phyloP scores from a whole-genome alignment of 2,329 filamentous ascomycete species.

The Drechslera avenae region DNA sequence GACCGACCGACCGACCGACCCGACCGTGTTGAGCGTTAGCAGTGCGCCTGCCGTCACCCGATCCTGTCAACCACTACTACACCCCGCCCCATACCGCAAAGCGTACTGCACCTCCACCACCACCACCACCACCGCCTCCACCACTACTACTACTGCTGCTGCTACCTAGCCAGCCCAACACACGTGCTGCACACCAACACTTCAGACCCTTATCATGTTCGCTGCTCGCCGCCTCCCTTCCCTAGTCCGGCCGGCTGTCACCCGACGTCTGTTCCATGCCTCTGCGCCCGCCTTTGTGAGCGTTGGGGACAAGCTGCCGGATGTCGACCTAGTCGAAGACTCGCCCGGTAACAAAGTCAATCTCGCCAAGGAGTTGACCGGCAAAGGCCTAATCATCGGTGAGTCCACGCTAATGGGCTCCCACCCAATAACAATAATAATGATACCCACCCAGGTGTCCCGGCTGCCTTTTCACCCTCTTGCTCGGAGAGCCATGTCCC shows the following conservation, averaged over 20 bases:
- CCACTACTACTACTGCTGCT: too few species aligned
- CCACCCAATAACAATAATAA: too few species aligned
- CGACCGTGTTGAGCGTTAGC: too few species aligned
- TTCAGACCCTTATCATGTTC: conserved; percentile 24
- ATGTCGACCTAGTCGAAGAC: conserved; percentile 77
- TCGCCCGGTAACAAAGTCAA: conserved; percentile 93
- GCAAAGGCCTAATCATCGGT: conserved; percentile 77
- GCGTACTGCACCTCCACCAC: conserved; percentile 1
- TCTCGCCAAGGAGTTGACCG: conserved; percentile 74
- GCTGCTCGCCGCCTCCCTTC: conserved; percentile 39
- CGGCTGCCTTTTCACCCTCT: conserved; percentile 58
- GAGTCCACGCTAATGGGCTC: conserved; percentile 18
- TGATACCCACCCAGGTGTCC: conserved; percentile 42
- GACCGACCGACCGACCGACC: too few species aligned
- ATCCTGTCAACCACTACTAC: conserved; percentile 10
- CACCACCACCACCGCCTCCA: too few species aligned
- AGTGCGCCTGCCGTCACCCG: conserved; percentile 12
- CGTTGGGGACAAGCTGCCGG: conserved; percentile 78
- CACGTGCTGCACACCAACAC: conserved; percentile 7
- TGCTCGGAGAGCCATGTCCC: conserved; percentile 78
- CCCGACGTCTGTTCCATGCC: conserved; percentile 63
- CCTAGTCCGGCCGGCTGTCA: conserved; percentile 25
- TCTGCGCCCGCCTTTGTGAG: conserved; percentile 69
- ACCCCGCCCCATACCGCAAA: neutral
- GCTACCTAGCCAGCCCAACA: conserved; percentile 14